Evolutionary conservation across 148 eudicot genomes (phyloP).

Genomic region (Rhododendron vialii): DNA sequence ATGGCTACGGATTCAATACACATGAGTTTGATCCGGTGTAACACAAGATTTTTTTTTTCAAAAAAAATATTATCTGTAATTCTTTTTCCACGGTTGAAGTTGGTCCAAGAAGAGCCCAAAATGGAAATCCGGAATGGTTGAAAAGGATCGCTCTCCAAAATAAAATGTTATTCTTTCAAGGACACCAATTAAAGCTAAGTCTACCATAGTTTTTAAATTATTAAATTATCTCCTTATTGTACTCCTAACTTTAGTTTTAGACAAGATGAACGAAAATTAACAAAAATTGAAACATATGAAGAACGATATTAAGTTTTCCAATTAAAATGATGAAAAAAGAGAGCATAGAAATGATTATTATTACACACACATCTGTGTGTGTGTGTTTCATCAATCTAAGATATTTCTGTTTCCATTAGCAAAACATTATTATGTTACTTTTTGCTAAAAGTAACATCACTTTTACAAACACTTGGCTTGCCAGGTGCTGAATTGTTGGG

Average conservation of each 20-base stretch:
- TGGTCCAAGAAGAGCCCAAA: neutral
- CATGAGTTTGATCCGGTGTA: neutral
- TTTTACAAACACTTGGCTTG: no score
- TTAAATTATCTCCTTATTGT: no score
- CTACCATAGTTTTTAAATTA: neutral
- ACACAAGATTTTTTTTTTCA: neutral
- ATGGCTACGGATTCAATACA: no score
- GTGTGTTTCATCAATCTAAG: no score
- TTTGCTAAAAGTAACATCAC: no score
- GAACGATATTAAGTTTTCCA: neutral
- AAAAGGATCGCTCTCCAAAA: neutral
- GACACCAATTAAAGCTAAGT: neutral
- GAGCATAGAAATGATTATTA: no score
- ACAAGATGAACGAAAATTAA: neutral
- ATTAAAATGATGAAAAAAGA: no score
- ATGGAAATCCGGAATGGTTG: neutral
- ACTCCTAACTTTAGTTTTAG: neutral
- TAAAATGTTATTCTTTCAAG: neutral
- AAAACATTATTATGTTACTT: no score
- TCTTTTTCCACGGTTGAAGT: neutral
- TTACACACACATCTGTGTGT: no score
- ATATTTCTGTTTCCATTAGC: no score
- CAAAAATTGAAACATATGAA: neutral
- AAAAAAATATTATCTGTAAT: no score
- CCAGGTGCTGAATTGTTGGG: no score